Percentiles rank a stretch among this genome's conserved stretches.
phyloP scores from a whole-genome alignment of 208 protist genomes.

The Wallacemonas rigidus region DNA sequence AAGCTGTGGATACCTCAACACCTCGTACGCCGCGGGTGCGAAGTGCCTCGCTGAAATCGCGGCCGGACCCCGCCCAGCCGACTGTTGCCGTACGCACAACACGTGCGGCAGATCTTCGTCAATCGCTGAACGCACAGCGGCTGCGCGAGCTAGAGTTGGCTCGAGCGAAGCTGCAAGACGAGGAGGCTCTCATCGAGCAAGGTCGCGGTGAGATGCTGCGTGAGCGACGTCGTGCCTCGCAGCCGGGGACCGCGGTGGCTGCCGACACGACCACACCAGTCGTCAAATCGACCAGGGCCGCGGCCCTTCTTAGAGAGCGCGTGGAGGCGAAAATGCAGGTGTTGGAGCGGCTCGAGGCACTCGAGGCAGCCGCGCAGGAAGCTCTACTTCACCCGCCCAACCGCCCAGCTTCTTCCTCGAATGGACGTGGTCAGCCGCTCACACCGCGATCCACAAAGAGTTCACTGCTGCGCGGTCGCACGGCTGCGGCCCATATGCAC shows the following conservation, averaged over 20 bases:
- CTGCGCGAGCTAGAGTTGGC: conserved; percentile 24
- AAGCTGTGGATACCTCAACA: not conserved
- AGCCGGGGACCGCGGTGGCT: not conserved
- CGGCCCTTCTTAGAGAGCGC: conserved; percentile 23
- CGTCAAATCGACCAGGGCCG: conserved; percentile 27
- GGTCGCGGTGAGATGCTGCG: not conserved
- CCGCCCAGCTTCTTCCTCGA: not conserved
- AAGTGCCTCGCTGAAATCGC: not conserved
- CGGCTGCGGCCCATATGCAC: conserved; percentile 1
- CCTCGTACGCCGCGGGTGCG: not conserved
- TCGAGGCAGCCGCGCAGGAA: conserved; percentile 10
- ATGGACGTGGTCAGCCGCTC: not conserved
- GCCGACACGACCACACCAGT: not conserved
- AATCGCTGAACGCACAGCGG: not conserved
- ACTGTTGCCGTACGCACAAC: conserved; percentile 12
- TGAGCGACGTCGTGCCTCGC: not conserved
- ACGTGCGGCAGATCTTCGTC: conserved; percentile 22
- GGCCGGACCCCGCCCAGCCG: not conserved
- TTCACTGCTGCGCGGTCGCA: conserved; percentile 10
- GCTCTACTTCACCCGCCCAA: conserved; percentile 2
- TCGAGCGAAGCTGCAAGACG: conserved; percentile 3
- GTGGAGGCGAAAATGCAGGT: conserved; percentile 19
- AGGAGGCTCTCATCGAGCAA: conserved; percentile 9
- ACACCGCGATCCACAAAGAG: conserved; percentile 7
- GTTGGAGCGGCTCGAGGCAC: not conserved